These are phyloP conservation scores for Acrodontium crateriforme DNA, from an alignment of 2,329 filamentous ascomycete species.

Conservation along the genomic window DNA sequence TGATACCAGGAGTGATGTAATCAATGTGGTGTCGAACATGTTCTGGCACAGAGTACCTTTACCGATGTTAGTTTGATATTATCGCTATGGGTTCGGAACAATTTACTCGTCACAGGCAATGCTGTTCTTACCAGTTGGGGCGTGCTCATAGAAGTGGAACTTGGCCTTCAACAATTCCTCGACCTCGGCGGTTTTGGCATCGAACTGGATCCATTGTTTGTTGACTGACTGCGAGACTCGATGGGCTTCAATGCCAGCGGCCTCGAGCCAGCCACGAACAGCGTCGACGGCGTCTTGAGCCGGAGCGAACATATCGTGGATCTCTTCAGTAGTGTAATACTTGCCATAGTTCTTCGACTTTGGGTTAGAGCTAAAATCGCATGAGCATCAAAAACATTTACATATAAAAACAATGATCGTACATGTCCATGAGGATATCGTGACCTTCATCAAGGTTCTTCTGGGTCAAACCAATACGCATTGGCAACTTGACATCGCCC, in stretches of 20 bases:
- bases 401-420: too few species aligned
- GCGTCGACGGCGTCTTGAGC: slow-evolving; percentile 19
- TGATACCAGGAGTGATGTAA: slow-evolving; percentile 43
- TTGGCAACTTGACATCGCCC: slow-evolving; percentile 13
- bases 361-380: slow-evolving; percentile 20
- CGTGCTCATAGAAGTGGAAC: slow-evolving; percentile 47
- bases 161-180: slow-evolving; percentile 33
- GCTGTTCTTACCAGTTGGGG: slow-evolving; percentile 31
- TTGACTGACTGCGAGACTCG: slow-evolving; percentile 22
- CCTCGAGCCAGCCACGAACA: slow-evolving; percentile 27
- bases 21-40: slow-evolving; percentile 37
- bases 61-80: background rate
- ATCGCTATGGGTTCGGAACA: background rate
- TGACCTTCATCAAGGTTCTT: slow-evolving; percentile 12
- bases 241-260: slow-evolving; percentile 18
- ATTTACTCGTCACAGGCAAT: slow-evolving; percentile 25
- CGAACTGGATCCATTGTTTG: slow-evolving; percentile 31
- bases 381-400: too few species aligned
- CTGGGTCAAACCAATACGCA: slow-evolving; percentile 15
- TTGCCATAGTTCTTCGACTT: slow-evolving; percentile 28
- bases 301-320: slow-evolving; percentile 28
- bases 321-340: slow-evolving; percentile 27
- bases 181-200: slow-evolving; percentile 25
- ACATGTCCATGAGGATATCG: slow-evolving; percentile 18
- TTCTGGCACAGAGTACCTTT: slow-evolving; percentile 36